Percentiles rank a stretch among this genome's conserved stretches.
phyloP scores from a whole-genome alignment of 2,329 filamentous ascomycete species.

The Aureobasidium sp. region DNA sequence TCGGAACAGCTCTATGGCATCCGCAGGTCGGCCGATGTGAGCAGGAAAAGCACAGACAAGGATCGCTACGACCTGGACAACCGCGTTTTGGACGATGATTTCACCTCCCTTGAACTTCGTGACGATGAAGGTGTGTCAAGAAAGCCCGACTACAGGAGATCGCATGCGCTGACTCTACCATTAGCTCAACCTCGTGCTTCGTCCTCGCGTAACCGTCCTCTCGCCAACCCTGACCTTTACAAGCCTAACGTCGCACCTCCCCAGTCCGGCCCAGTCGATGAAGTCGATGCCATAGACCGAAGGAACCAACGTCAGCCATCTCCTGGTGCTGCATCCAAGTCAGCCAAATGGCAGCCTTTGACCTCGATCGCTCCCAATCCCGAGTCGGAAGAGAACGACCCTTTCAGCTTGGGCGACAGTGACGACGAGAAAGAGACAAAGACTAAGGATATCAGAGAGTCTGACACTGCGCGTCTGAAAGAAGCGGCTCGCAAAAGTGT shows the following conservation, averaged over 20 bases:
- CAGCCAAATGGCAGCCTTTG: slow-evolving; percentile 96
- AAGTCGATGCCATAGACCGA: slow-evolving; percentile 68
- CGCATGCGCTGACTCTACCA: slow-evolving; percentile 17
- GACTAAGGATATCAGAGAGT: slow-evolving; percentile 49
- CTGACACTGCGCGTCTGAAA: slow-evolving; percentile 44
- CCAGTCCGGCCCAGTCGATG: slow-evolving; percentile 59
- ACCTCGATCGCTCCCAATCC: slow-evolving; percentile 77
- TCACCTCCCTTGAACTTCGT: slow-evolving; percentile 56
- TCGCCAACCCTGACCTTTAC: slow-evolving; percentile 72
- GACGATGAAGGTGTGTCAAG: slow-evolving; percentile 47
- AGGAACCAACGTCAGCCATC: slow-evolving; percentile 15
- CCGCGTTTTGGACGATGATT: slow-evolving; percentile 81
- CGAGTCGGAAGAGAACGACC: slow-evolving; percentile 78
- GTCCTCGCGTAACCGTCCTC: slow-evolving; percentile 54
- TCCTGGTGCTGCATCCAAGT: slow-evolving; percentile 38
- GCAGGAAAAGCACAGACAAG: slow-evolving; percentile 62
- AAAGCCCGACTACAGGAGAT: too few species aligned
- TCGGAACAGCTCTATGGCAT: slow-evolving; percentile 32
- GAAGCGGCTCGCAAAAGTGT: slow-evolving; percentile 42
- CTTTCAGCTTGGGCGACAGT: slow-evolving; percentile 91
- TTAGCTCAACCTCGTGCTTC: slow-evolving; percentile 43
- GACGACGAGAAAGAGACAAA: slow-evolving; percentile 83
- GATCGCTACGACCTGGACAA: slow-evolving; percentile 93
- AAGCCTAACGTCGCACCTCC: slow-evolving; percentile 53
- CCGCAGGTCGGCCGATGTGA: slow-evolving; percentile 21